These are phyloP conservation scores for Anthostomella pinea DNA, from an alignment of 2,329 filamentous ascomycete species.

Conservation along the genomic window DNA sequence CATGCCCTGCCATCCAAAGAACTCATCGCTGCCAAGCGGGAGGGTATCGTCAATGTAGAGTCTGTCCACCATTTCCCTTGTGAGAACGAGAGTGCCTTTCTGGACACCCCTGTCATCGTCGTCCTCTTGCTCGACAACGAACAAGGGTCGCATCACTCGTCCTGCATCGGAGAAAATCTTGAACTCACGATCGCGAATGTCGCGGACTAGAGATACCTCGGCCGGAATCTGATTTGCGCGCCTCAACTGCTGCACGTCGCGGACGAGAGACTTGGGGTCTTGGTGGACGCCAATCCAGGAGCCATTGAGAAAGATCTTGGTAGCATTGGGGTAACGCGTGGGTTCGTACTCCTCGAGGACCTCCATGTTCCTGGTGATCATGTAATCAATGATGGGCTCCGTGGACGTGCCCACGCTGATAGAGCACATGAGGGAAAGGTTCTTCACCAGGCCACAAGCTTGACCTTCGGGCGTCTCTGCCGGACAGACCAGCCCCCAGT, in stretches of 20 bases:
- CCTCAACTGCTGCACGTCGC: constrained; percentile 72
- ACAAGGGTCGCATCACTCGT: constrained; percentile 88
- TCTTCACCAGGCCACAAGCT: constrained; percentile 97
- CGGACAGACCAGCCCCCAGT: constrained; percentile 96
- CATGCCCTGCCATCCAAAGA: constrained; percentile 86
- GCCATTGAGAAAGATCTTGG: constrained; percentile 97
- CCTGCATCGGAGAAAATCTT: constrained; percentile 98
- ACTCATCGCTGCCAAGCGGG: constrained; percentile 56
- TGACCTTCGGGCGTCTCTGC: constrained; percentile 98
- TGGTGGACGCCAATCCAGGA: constrained; percentile 96
- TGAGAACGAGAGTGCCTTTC: constrained; percentile 74
- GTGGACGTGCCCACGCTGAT: constrained; percentile 93
- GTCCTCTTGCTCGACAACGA: constrained; percentile 87
- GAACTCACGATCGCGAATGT: constrained; percentile 96
- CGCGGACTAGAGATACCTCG: constrained; percentile 91
- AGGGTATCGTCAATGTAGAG: constrained; percentile 72
- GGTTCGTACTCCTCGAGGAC: constrained; percentile 93
- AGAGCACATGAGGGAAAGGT: constrained; percentile 95
- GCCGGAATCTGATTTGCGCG: constrained; percentile 81
- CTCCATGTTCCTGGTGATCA: constrained; percentile 95
- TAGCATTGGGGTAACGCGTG: constrained; percentile 80
- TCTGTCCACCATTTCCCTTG: constrained; percentile 73
- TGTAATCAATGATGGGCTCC: constrained; percentile 88
- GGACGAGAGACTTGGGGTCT: constrained; percentile 81
- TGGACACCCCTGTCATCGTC: constrained; percentile 58